A percentile compares a stretch with the other conserved stretches of the same genome.
phyloP scores from a whole-genome alignment of 768 basidiomycete genomes.

The Psilocybe tampanensis region DNA sequence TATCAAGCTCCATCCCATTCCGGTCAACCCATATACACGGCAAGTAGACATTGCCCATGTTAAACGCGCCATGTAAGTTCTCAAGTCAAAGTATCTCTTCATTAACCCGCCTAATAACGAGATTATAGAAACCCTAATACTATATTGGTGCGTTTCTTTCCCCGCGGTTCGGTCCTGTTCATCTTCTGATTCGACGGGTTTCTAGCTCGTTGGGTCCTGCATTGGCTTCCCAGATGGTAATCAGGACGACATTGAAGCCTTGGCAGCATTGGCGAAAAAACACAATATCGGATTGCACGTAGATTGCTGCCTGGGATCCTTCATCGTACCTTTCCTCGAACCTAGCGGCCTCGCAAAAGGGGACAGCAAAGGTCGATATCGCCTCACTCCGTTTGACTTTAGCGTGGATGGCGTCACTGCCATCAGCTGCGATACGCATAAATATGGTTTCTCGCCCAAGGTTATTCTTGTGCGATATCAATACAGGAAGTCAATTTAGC shows the following conservation, averaged over 20 bases:
- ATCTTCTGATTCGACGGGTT: slow-evolving; percentile 3
- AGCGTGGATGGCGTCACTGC: slow-evolving; percentile 88
- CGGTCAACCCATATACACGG: slow-evolving; percentile 76
- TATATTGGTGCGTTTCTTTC: slow-evolving; percentile 61
- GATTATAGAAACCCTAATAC: slow-evolving; percentile 77
- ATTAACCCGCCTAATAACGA: slow-evolving; percentile 11
- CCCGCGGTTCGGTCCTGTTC: neutral
- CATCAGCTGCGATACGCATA: slow-evolving; percentile 96
- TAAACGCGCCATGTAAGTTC: slow-evolving; percentile 81
- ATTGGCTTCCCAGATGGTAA: slow-evolving; percentile 86
- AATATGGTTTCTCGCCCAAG: slow-evolving; percentile 32
- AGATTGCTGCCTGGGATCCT: slow-evolving; percentile 93
- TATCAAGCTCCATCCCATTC: slow-evolving; percentile 87
- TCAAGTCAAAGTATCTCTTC: neutral
- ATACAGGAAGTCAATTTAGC: neutral
- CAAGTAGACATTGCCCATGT: slow-evolving; percentile 78
- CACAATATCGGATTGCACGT: slow-evolving; percentile 89
- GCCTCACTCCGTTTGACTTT: slow-evolving; percentile 84
- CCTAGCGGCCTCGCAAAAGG: slow-evolving; percentile 69
- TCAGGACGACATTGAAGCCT: slow-evolving; percentile 82
- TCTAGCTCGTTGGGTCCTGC: slow-evolving; percentile 81
- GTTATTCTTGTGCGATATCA: slow-evolving; percentile 33
- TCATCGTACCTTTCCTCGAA: slow-evolving; percentile 93
- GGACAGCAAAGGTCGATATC: slow-evolving; percentile 51
- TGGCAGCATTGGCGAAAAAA: slow-evolving; percentile 72